Evolutionary conservation across 257 asterid species (phyloP).

Genomic region (Nicotiana noctiflora): DNA sequence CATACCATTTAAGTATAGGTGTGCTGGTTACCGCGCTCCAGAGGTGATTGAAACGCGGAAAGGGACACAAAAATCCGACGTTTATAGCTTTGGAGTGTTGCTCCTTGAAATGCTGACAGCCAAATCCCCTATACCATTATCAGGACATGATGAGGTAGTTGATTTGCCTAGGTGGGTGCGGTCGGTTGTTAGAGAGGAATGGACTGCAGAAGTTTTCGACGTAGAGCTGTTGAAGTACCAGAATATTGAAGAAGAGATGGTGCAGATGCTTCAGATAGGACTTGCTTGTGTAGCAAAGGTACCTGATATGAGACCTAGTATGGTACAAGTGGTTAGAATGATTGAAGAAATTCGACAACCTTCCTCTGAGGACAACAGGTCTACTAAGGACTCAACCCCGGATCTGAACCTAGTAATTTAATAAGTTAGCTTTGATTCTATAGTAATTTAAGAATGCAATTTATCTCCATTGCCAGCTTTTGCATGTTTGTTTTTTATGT

Average conservation of each 20-base stretch:
- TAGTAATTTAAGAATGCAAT: background rate
- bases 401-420: background rate
- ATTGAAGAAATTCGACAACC: conserved; percentile 56
- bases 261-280: conserved; percentile 90
- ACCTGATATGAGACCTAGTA: conserved; percentile 56
- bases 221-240: conserved; percentile 52
- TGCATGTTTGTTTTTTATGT: background rate
- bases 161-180: conserved; percentile 95
- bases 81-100: conserved; percentile 91
- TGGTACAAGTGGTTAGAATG: conserved; percentile 71
- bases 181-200: conserved; percentile 88
- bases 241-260: conserved; percentile 80
- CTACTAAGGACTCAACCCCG: conserved; percentile 11
- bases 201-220: conserved; percentile 96
- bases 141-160: conserved; percentile 57
- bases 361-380: conserved; percentile 55
- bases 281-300: conserved; percentile 66
- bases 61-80: conserved; percentile 66
- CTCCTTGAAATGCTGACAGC: conserved; percentile 86
- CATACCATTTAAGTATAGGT: conserved; percentile 45
- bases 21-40: conserved; percentile 82
- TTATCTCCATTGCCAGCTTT: conserved; percentile 8
- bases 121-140: conserved; percentile 55
- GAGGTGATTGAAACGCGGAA: conserved; percentile 71
- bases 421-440: background rate